Conservation (phyloP, 371 early-diverging fungal genomes). For the Mortierella polycephala region DNA sequence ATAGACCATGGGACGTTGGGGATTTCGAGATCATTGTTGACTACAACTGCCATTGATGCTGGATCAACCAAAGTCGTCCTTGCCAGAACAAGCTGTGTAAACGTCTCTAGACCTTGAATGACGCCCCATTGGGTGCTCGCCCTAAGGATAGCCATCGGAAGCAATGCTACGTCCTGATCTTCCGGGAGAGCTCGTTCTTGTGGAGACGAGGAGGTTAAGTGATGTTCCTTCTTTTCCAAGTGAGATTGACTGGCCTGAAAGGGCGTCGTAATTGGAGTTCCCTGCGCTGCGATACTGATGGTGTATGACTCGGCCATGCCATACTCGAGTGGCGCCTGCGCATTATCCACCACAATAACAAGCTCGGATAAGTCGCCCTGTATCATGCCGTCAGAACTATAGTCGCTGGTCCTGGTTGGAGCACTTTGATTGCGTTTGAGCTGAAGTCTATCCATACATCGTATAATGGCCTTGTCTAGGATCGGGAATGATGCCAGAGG, state of each 20-base stretch:
- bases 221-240: slow-evolving; percentile 1
- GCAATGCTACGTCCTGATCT: neutral
- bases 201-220: neutral
- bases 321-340: slow-evolving; percentile 24
- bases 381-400: neutral
- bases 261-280: neutral
- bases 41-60: slow-evolving; percentile 4
- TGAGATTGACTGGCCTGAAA: neutral
- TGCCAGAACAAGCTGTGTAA: slow-evolving; percentile 71
- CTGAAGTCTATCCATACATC: slow-evolving; percentile 35
- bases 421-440: slow-evolving; percentile 33
- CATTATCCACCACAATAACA: slow-evolving; percentile 16
- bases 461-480: slow-evolving; percentile 33
- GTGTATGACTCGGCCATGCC: slow-evolving; percentile 40
- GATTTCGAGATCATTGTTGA: slow-evolving; percentile 29
- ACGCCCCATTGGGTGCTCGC: slow-evolving; percentile 81
- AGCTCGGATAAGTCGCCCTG: slow-evolving; percentile 13
- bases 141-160: slow-evolving; percentile 53
- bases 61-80: slow-evolving; percentile 8
- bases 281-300: slow-evolving; percentile 9
- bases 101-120: slow-evolving; percentile 79
- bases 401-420: neutral
- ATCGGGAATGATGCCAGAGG: slow-evolving; percentile 2
- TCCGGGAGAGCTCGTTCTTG: neutral
- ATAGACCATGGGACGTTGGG: slow-evolving; percentile 67